Conservation (phyloP, 139 green algal species). For the Picochlorum sp. region DNA sequence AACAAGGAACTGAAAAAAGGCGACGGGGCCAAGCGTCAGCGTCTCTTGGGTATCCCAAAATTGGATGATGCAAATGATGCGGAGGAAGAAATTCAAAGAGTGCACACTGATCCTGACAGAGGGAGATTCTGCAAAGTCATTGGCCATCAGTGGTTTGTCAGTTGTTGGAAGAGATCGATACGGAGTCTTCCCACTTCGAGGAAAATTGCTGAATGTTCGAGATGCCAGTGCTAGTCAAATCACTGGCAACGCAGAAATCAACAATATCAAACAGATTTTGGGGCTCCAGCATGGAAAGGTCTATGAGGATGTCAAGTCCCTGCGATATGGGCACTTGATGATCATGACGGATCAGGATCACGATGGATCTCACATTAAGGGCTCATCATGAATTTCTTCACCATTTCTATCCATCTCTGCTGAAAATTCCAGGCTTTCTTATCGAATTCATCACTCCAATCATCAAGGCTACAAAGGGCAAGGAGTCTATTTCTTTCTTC, state of each 20-base stretch:
- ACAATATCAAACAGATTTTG: slow-evolving; percentile 99
- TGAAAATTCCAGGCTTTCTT: slow-evolving; percentile 89
- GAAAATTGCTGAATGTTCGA: slow-evolving; percentile 98
- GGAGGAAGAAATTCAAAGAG: slow-evolving; percentile 63
- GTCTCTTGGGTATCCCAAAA: slow-evolving; percentile 83
- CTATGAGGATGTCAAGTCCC: slow-evolving; percentile 81
- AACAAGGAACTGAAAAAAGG: slow-evolving; percentile 95
- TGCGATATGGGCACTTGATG: slow-evolving; percentile 98
- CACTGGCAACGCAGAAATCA: slow-evolving; percentile 93
- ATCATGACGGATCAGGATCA: slow-evolving; percentile 99
- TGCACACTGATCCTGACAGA: slow-evolving; percentile 99
- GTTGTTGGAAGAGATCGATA: slow-evolving; percentile 93
- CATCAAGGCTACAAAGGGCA: slow-evolving; percentile 90
- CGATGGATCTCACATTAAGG: slow-evolving; percentile 98
- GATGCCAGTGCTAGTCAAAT: slow-evolving; percentile 86
- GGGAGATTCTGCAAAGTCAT: slow-evolving; percentile 93
- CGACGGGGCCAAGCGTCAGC: slow-evolving; percentile 83
- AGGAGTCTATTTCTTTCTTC: slow-evolving; percentile 81
- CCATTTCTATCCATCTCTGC: slow-evolving; percentile 92
- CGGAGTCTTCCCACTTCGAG: slow-evolving; percentile 95
- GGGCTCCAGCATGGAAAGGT: slow-evolving; percentile 66
- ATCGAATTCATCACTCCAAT: slow-evolving; percentile 99
- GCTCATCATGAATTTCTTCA: slow-evolving; percentile 99
- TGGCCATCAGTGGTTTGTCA: slow-evolving; percentile 87
- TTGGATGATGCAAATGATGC: slow-evolving; percentile 97